A percentile compares a stretch with the other conserved stretches of the same genome.
Conservation (phyloP, 495 filamentous ascomycete genomes). For the Letharia lupina region DNA sequence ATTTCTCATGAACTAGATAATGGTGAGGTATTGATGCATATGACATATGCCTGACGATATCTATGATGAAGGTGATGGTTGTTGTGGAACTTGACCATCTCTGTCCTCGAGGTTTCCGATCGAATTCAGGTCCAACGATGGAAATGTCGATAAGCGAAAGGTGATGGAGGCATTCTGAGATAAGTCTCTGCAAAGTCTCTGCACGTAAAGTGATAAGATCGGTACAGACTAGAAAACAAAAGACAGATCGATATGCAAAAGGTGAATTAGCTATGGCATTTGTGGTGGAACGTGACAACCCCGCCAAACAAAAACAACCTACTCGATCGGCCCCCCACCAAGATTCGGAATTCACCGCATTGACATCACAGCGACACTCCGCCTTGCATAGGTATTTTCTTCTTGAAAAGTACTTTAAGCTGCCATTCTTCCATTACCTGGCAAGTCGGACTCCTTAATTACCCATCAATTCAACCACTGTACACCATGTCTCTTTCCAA, state of each 20-base stretch:
- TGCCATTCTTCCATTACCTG: not conserved
- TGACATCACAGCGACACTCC: constrained; percentile 8
- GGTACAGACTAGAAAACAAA: not conserved
- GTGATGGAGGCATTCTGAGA: not conserved
- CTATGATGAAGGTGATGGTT: not conserved
- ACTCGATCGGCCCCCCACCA: constrained; percentile 4
- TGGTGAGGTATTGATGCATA: not conserved
- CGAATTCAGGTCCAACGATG: not conserved
- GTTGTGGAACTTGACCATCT: not conserved
- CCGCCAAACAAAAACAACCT: not conserved
- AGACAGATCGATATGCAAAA: not conserved
- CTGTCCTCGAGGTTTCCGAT: not conserved
- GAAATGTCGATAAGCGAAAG: not conserved
- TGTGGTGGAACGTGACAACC: not conserved
- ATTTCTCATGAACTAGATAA: constrained; percentile 4
- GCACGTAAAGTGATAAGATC: not conserved
- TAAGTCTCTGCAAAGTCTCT: not conserved
- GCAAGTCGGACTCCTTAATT: not conserved
- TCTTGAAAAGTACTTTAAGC: not conserved
- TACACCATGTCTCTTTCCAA: constrained; percentile 89
- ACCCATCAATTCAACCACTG: not conserved
- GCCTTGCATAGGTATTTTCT: not conserved
- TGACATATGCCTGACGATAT: not conserved
- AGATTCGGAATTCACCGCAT: not conserved
- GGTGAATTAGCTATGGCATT: not conserved